Base-by-base conservation (phyloP, 2,329 filamentous ascomycete genomes). In the Fusarium sp. region DNA sequence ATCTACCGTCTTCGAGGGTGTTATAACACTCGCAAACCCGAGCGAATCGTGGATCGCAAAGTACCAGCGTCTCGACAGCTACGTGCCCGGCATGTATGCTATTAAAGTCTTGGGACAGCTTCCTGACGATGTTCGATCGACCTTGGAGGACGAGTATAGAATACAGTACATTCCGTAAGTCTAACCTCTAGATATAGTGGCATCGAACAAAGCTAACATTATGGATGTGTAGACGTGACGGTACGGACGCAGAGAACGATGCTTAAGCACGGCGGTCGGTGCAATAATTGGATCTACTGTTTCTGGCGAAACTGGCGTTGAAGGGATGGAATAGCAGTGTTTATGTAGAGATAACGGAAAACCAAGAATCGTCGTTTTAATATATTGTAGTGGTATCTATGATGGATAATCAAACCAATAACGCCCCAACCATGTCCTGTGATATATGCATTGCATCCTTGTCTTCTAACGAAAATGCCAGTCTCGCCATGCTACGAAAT, bases 1-100 rank as follows among this genome's bases (percentile, higher is more conserved):
- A 22, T 97, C 94, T 16, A 93, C 95, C 77, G 94, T 98, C 71
- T 99, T 96, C 79, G 96, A 99, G 80, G 96, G 96, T 49, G 83
- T 98, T 70, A 93, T 98, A 79, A 90, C 93, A 43, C 87, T 98
- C 40, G 89, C 91, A 49, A 91, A 98, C 78, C 94, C 94, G n/a
- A 83, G 84, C 45, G 88, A 86, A 73, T 97, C 93, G 76, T 99
- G 96, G 96, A 93, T 98, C 51, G 94, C 95, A n/a, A 93, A 93
- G 78, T 98, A 94, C 92, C 94, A 98, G 85, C 89, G 96, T 11
- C 83, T 99, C 64, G 93, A 98, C 79, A 89, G 89, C 58, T 98
- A 97, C 80, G 91, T 96, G 55, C 88, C 90, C 18, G 96, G 96
- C 57, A 90, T 97, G 62, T 99, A 99, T 82, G 96, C 96, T 20